Conservation (phyloP, 192 early-diverging fungal species). For the Entomortierella beljakovae region DNA sequence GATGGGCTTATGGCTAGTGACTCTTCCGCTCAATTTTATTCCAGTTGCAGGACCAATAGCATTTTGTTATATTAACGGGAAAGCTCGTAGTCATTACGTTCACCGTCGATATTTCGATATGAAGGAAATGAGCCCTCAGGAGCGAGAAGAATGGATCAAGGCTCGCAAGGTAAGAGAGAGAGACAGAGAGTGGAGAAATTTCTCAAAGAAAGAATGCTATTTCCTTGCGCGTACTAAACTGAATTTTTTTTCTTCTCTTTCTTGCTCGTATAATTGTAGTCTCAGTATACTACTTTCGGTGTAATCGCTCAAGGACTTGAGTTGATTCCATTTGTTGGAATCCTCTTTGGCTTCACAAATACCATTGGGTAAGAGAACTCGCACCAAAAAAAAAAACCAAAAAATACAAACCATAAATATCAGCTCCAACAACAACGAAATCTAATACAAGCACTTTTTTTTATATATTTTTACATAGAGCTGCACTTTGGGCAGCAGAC, state of each 20-base stretch:
- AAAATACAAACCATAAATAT: neutral
- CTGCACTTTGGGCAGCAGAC: conserved; percentile 50
- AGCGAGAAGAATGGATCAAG: conserved; percentile 53
- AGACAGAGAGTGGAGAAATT: neutral
- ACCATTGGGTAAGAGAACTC: conserved; percentile 56
- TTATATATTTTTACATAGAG: conserved; percentile 7
- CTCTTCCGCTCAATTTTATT: conserved; percentile 57
- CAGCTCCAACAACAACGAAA: neutral
- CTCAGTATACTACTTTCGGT: conserved; percentile 57
- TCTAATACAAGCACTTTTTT: neutral
- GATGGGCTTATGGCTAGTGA: conserved; percentile 57
- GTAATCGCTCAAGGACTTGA: conserved; percentile 59
- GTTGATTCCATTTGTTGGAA: conserved; percentile 58
- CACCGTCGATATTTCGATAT: conserved; percentile 60
- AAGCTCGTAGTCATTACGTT: conserved; percentile 46
- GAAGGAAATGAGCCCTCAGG: conserved; percentile 45
- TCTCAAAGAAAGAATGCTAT: neutral
- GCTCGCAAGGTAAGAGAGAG: conserved; percentile 21
- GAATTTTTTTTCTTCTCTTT: neutral
- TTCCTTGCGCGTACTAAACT: neutral
- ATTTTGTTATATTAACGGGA: conserved; percentile 57
- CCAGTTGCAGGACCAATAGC: conserved; percentile 54
- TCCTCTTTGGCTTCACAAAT: conserved; percentile 62
- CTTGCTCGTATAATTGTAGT: conserved; percentile 5
- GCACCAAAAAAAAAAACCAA: neutral